Evolutionary conservation across 2,329 filamentous ascomycete species (phyloP).

Genomic region (Aschersonia sp.): DNA sequence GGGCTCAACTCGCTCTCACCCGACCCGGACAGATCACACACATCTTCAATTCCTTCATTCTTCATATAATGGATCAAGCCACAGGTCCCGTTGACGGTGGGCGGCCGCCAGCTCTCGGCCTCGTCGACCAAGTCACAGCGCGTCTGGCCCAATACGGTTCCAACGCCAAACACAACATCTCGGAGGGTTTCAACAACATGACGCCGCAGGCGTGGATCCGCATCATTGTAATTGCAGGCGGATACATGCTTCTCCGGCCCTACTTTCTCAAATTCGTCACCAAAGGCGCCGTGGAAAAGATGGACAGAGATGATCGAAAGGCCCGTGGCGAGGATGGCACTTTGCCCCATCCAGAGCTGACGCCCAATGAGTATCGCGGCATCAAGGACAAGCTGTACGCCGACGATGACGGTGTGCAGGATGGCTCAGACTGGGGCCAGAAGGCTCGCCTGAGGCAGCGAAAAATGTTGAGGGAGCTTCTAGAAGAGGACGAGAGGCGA

Average conservation of each 20-base stretch:
- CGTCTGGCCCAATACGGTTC: conserved; percentile 19
- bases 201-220: conserved; percentile 46
- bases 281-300: conserved; percentile 46
- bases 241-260: conserved; percentile 59
- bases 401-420: conserved; percentile 31
- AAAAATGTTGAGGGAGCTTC: conserved; percentile 47
- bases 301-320: conserved; percentile 41
- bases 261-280: conserved; percentile 56
- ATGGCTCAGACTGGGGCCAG: conserved; percentile 49
- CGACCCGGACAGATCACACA: no score
- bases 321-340: conserved; percentile 11
- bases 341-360: conserved; percentile 30
- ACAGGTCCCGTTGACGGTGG: conserved; percentile 10
- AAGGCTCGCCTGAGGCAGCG: conserved; percentile 57
- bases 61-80: conserved; percentile 9
- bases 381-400: conserved; percentile 38
- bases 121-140: conserved; percentile 17
- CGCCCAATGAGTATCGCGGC: conserved; percentile 50
- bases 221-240: conserved; percentile 55
- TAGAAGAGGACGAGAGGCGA: conserved; percentile 47
- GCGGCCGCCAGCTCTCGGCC: conserved; percentile 14
- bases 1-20: not conserved
- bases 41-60: no score
- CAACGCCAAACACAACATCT: conserved; percentile 32
- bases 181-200: conserved; percentile 34